A percentile compares a stretch with the other conserved stretches of the same genome.
These are phyloP conservation scores for Apiotrichum akiyoshidainum DNA, from an alignment of 1,284 basidiomycete species.

Conservation along the genomic window DNA sequence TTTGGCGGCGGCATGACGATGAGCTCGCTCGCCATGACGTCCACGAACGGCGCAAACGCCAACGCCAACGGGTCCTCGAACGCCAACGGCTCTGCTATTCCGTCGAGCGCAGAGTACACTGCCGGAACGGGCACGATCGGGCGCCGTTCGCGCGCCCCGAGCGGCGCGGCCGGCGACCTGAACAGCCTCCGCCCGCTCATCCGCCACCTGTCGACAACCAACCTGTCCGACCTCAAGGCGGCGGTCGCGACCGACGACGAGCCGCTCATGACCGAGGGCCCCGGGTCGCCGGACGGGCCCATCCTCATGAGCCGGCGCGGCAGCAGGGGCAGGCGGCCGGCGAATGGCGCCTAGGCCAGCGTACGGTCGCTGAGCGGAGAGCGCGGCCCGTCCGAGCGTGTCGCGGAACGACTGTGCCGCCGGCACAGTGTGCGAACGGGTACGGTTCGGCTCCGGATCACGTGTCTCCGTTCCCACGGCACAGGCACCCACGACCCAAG, in stretches of 20 bases:
- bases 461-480: too few relatives aligned
- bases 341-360: not conserved
- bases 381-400: too few relatives aligned
- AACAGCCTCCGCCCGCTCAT: slow-evolving; percentile 25
- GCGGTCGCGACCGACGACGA: slow-evolving; percentile 18
- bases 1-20: slow-evolving; percentile 35
- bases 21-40: slow-evolving; percentile 33
- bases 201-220: slow-evolving; percentile 27
- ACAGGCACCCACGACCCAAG: too few relatives aligned
- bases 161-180: slow-evolving; percentile 10
- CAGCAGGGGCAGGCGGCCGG: not conserved
- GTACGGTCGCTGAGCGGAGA: too few relatives aligned
- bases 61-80: slow-evolving; percentile 3
- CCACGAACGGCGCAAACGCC: not conserved
- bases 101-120: too few relatives aligned
- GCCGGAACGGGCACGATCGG: slow-evolving; percentile 6
- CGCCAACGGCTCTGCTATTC: not conserved
- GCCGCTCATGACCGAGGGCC: slow-evolving; percentile 25
- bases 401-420: too few relatives aligned
- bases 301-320: slow-evolving; percentile 1
- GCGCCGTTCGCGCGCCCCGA: slow-evolving; percentile 21
- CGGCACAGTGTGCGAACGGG: too few relatives aligned
- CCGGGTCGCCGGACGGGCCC: slow-evolving; percentile 8
- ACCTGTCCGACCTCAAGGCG: slow-evolving; percentile 22
- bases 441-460: too few relatives aligned